A percentile compares a stretch with the other conserved stretches of the same genome.
phyloP scores from a whole-genome alignment of 306 rosid genomes.

The Leucaena leucocephala region DNA sequence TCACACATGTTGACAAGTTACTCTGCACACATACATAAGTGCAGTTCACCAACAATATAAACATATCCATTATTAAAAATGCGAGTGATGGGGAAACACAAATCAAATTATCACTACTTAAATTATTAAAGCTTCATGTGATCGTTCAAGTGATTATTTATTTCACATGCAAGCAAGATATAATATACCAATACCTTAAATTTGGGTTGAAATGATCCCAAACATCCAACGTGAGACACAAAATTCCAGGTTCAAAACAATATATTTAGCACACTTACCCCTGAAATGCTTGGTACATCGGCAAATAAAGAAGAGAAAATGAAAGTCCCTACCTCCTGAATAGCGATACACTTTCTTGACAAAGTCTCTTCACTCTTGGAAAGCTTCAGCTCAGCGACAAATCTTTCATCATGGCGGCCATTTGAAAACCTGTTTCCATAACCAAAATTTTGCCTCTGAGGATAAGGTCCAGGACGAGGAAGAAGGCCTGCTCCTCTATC shows the following conservation, averaged over 20 bases:
- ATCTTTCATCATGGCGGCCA: conserved; percentile 78
- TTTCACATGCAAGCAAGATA: conserved; percentile 18
- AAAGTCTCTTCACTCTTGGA: conserved; percentile 79
- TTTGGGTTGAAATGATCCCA: background rate
- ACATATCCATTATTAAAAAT: background rate
- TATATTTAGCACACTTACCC: conserved; percentile 6
- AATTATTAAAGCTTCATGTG: background rate
- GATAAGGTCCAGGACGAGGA: conserved; percentile 93
- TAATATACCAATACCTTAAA: background rate
- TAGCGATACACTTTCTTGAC: conserved; percentile 57
- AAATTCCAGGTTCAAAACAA: conserved; percentile 7
- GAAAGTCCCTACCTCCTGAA: conserved; percentile 53
- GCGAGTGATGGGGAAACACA: conserved; percentile 12
- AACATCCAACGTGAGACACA: conserved; percentile 1
- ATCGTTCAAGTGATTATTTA: background rate
- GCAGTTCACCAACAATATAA: conserved; percentile 12
- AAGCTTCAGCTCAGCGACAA: conserved; percentile 83
- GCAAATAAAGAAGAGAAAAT: conserved; percentile 25
- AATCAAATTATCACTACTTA: conserved; percentile 3
- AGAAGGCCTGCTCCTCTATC: conserved; percentile 94
- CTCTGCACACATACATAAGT: background rate
- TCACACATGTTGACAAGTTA: background rate
- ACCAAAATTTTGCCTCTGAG: conserved; percentile 76
- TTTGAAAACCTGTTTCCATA: conserved; percentile 66
- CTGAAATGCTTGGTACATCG: conserved; percentile 16